Evolutionary conservation across 805 yeast genomes (phyloP).

Genomic region (Schizosaccharomyces octosporus): DNA sequence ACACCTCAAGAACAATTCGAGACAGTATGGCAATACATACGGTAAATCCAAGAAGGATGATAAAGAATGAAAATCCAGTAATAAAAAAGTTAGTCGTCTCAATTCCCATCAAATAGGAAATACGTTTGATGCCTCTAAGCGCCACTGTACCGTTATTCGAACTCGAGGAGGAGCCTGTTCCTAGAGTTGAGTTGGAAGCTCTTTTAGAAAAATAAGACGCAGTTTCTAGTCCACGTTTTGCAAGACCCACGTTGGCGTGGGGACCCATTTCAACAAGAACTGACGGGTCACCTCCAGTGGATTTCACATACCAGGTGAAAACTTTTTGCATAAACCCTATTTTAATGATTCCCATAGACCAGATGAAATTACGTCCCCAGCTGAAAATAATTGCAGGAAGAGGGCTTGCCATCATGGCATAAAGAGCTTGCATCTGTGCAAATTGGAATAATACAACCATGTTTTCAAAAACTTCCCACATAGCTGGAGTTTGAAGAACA

Average conservation of each 20-base stretch:
- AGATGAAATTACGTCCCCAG: constrained; percentile 89
- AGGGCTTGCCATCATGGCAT: constrained; percentile 86
- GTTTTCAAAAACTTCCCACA: constrained; percentile 93
- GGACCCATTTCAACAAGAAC: constrained; percentile 41
- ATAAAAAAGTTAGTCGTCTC: constrained; percentile 69
- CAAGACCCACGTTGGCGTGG: constrained; percentile 60
- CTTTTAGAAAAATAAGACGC: constrained; percentile 4
- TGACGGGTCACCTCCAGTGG: constrained; percentile 78
- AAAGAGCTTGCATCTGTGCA: constrained; percentile 78
- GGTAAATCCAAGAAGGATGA: constrained; percentile 44
- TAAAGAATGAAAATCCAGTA: constrained; percentile 64
- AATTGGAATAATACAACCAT: constrained; percentile 77
- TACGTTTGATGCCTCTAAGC: constrained; percentile 78
- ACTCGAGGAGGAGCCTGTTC: neutral
- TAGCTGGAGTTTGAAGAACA: constrained; percentile 72
- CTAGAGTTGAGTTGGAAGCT: neutral
- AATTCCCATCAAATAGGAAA: constrained; percentile 57
- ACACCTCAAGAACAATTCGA: constrained; percentile 47
- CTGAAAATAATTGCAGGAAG: constrained; percentile 95
- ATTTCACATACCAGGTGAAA: constrained; percentile 80
- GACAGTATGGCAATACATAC: constrained; percentile 26
- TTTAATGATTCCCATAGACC: constrained; percentile 83
- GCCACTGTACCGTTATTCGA: constrained; percentile 38
- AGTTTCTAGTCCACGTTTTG: constrained; percentile 21
- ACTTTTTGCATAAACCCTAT: constrained; percentile 43